phyloP scores from a whole-genome alignment of 108 stramenopile species.

The Cyclotella sp. region DNA sequence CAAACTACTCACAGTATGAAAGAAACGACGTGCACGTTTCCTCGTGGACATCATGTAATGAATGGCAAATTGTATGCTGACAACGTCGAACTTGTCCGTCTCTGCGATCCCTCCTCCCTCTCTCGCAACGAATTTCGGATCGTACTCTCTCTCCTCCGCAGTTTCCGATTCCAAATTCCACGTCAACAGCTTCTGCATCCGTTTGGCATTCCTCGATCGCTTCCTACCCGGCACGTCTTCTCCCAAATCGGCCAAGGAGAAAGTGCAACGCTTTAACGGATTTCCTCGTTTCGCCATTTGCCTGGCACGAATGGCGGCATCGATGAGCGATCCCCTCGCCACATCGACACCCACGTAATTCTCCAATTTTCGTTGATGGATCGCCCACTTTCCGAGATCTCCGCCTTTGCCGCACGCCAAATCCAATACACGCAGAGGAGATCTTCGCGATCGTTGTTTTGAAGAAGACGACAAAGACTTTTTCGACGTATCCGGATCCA shows the following conservation, averaged over 20 bases:
- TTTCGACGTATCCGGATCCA: slow-evolving; percentile 54
- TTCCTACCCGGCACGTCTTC: slow-evolving; percentile 88
- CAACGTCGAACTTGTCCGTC: slow-evolving; percentile 88
- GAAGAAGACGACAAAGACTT: slow-evolving; percentile 1
- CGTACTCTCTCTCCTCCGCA: slow-evolving; percentile 46
- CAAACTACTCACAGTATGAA: slow-evolving; percentile 87
- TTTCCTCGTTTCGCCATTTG: slow-evolving; percentile 59
- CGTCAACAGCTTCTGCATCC: slow-evolving; percentile 77
- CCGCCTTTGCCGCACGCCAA: slow-evolving; percentile 99
- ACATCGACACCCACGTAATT: slow-evolving; percentile 97
- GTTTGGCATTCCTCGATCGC: slow-evolving; percentile 42
- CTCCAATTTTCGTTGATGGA: slow-evolving; percentile 71
- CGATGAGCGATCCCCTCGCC: slow-evolving; percentile 91
- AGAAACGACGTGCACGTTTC: slow-evolving; percentile 86
- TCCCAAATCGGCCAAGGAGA: slow-evolving; percentile 87
- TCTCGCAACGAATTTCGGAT: slow-evolving; percentile 65
- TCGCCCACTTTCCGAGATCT: slow-evolving; percentile 94
- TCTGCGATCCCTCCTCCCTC: slow-evolving; percentile 76
- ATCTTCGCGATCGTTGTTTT: slow-evolving; percentile 43
- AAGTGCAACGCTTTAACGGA: slow-evolving; percentile 59
- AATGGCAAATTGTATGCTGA: slow-evolving; percentile 97
- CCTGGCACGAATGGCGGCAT: slow-evolving; percentile 89
- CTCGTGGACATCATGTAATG: slow-evolving; percentile 97
- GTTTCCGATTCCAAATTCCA: slow-evolving; percentile 79
- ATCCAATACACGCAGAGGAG: slow-evolving; percentile 89